Evolutionary conservation across 495 filamentous ascomycete genomes (phyloP), one percentile per base, ranked within the genome.

Genomic region (Terfezia boudieri): DNA sequence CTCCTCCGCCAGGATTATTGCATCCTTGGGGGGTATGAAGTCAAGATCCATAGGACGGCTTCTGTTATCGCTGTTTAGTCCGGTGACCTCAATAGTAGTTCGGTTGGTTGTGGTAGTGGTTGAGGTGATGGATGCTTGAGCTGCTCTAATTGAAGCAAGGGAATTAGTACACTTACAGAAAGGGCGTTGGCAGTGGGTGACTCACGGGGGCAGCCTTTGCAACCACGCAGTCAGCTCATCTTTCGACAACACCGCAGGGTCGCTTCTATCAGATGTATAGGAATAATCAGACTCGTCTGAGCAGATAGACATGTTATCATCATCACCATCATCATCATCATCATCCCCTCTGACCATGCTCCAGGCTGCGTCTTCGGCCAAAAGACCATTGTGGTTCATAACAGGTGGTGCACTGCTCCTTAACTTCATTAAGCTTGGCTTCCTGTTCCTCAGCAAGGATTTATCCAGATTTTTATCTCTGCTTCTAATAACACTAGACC

Each of bases 81-180:
- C 26, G 3, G 71, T 76, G 17, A 86, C 75, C 55, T 85, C 80
- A 4, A 87, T 80, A 0, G 80, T 84, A 57, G 86, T 79, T 0
- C 75, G 84, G 51, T 78, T 79, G 4, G 76, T 80, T 8, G 78
- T 83, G 17, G 74, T 71, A 9, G 75, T 69, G 22, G 78, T 75
- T 3, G 79, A 80, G 9, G 71, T 77, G 49, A 86, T 79, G 8
- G 79, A 81, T 37, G 83, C 76, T 52, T 69, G 68, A 2, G 76
- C 71, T 54, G 53, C 52, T 8, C 60, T 62, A 37, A 32, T 32
- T 32, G 26, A 32, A 4, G 26, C 26, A 32, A 32, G 26, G 26
- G 7, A 7, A 32, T 32, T 32, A 32, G 26, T 32, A 32, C 26
- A 32, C 26, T 5, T 32, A 7, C 26, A 32, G 26, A 4, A 7